Base-by-base conservation (phyloP, 2,329 filamentous ascomycete species). In the Penicillium sp. region DNA sequence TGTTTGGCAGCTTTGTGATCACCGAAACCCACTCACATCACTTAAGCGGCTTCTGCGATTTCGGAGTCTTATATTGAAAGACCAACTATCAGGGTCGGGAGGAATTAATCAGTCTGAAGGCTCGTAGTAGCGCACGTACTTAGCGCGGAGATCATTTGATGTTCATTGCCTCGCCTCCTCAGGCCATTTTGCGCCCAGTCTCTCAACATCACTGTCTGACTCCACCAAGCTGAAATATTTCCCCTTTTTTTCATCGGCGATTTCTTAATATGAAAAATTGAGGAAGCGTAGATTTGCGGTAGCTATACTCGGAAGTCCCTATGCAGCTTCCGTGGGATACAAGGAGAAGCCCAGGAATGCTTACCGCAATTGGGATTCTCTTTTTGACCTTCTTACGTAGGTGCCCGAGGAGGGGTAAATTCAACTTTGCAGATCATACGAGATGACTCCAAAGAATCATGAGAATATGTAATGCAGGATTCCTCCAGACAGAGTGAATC, bases 351-450 rank as follows among this genome's bases (percentile, higher is more conserved):
- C 29, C 13, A 40, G 22, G 54, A 55, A 60, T 60, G 52, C 44
- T 44, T 44, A 55, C 41, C 44, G 22, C 22, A 27, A 41, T 37
- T 29, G 36, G 34, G 18, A 40, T 41, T 34, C 28, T 33, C 44
- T 42, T 54, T 49, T 28, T 44, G 33, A 45, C 33, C 42, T 46
- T 54, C 55, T 57, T 56, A 59, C 52, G 49, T 54, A 53, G 57
- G 43, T 58, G 52, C 57, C 57, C 55, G 52, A 59, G 56, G 59
- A 60, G 57, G 57, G 57, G 59, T 60, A 61, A 57, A 57, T 48
- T 51, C 51, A 56, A 49, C 22, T 46, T 44, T 52, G 59, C 54
- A 61, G 52, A 61, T 61, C 57, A 59, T 59, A 56, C 54, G 54
- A 60, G 53, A 59, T 52, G 55, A 45, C 42, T 52, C 44, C 41